phyloP scores from a whole-genome alignment of 192 early-diverging fungal species.

The Jimgerdemannia flammicorona region DNA sequence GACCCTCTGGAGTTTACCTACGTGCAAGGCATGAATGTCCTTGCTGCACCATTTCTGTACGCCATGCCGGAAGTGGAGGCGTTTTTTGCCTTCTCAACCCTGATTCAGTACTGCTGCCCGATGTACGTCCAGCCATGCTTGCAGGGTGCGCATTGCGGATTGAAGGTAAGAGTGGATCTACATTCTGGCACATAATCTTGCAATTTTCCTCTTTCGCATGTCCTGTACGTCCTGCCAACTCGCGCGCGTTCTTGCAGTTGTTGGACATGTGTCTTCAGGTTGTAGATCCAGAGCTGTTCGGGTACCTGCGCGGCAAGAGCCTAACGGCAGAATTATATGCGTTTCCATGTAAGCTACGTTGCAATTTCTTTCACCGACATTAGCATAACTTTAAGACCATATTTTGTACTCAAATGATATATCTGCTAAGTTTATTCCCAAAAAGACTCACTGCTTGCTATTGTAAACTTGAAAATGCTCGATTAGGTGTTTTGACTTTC shows the following conservation, averaged over 20 bases:
- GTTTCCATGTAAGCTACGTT: slow-evolving; percentile 68
- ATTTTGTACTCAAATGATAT: too few species aligned
- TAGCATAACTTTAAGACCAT: too few species aligned
- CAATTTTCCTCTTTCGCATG: slow-evolving; percentile 8
- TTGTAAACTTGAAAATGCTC: neutral
- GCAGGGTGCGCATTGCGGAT: slow-evolving; percentile 86
- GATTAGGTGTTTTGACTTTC: slow-evolving; percentile 81
- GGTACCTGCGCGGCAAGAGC: slow-evolving; percentile 64
- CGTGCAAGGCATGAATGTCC: slow-evolving; percentile 95
- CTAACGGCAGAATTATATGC: slow-evolving; percentile 81
- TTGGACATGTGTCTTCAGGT: slow-evolving; percentile 75
- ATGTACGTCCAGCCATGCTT: slow-evolving; percentile 90
- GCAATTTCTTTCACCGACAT: neutral
- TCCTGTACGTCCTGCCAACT: neutral
- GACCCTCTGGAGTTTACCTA: slow-evolving; percentile 59
- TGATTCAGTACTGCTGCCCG: slow-evolving; percentile 86
- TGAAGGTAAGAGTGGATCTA: slow-evolving; percentile 52
- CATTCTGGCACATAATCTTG: neutral
- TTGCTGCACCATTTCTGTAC: slow-evolving; percentile 87
- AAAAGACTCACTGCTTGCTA: too few species aligned
- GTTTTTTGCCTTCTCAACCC: slow-evolving; percentile 82
- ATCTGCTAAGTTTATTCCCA: too few species aligned
- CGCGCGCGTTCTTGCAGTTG: slow-evolving; percentile 46
- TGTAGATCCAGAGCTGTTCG: slow-evolving; percentile 71
- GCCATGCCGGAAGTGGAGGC: slow-evolving; percentile 92